phyloP scores from a whole-genome alignment of 2,329 filamentous ascomycete species.

The Diaporthe caulivora region DNA sequence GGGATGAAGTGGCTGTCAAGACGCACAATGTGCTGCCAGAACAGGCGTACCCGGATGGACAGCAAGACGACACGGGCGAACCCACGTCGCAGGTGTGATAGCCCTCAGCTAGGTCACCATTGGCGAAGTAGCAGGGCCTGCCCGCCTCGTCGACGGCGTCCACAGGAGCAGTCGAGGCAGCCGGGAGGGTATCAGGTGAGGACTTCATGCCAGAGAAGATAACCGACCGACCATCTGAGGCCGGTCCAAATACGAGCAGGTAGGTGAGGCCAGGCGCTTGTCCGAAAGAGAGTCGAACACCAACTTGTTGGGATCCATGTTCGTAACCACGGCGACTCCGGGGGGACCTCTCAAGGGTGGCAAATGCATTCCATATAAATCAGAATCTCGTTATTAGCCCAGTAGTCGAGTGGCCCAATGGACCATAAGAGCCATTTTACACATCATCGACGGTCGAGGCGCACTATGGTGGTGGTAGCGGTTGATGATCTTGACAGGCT shows the following conservation, averaged over 20 bases:
- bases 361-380: conserved; percentile 22
- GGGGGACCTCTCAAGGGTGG: not conserved
- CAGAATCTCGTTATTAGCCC: not conserved
- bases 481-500: conserved; percentile 17
- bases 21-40: conserved; percentile 44
- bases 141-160: not conserved
- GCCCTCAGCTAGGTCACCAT: conserved; percentile 39
- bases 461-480: not conserved
- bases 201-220: not conserved
- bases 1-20: conserved; percentile 38
- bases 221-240: not conserved
- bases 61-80: conserved; percentile 43
- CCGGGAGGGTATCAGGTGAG: not conserved
- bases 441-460: not conserved
- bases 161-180: not conserved
- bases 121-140: conserved; percentile 44
- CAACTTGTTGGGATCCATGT: not conserved
- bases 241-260: not conserved
- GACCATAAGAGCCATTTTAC: not conserved
- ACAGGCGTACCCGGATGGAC: conserved; percentile 45
- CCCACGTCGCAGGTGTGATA: conserved; percentile 43
- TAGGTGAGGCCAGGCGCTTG: conserved; percentile 1
- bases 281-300: not conserved
- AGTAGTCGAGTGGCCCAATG: not conserved
- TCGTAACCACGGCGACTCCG: conserved; percentile 17